Percentiles rank a stretch among this genome's conserved stretches.
Evolutionary conservation across 345 rosid genomes (phyloP).

Genomic region (Heritiera fomes): DNA sequence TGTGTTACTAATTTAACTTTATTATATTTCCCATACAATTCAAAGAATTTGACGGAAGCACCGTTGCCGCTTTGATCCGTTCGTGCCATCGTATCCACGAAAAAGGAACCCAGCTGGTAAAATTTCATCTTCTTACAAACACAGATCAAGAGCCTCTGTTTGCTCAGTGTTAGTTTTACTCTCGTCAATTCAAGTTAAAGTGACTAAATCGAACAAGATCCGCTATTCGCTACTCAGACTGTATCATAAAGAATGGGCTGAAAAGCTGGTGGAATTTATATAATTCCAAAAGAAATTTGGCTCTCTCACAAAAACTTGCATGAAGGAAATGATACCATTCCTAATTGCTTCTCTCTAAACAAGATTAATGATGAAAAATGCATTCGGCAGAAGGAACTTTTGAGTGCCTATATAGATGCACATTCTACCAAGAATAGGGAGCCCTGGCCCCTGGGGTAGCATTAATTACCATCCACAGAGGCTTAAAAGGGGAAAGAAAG

Average conservation of each 20-base stretch:
- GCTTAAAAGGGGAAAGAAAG: too few species aligned
- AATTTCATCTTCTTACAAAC: too few species aligned
- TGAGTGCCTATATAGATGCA: conserved; percentile 68
- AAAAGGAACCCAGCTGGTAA: too few species aligned
- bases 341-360: conserved; percentile 66
- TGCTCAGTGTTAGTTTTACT: too few species aligned
- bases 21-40: too few species aligned
- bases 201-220: too few species aligned
- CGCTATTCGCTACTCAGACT: background rate
- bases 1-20: too few species aligned
- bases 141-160: too few species aligned
- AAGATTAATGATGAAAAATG: conserved; percentile 60
- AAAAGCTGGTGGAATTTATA: conserved; percentile 61
- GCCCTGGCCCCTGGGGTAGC: conserved; percentile 52
- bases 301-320: conserved; percentile 65
- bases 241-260: conserved; percentile 58
- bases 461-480: conserved; percentile 76
- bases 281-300: conserved; percentile 71
- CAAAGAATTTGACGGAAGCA: too few species aligned
- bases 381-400: conserved; percentile 52
- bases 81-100: too few species aligned
- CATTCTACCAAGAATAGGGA: conserved; percentile 58
- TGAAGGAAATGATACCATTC: conserved; percentile 78
- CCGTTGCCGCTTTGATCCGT: too few species aligned
- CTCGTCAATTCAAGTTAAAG: too few species aligned